These are phyloP conservation scores for Escovopsis sp. DNA, from an alignment of 2,329 filamentous ascomycete genomes.

Conservation along the genomic window DNA sequence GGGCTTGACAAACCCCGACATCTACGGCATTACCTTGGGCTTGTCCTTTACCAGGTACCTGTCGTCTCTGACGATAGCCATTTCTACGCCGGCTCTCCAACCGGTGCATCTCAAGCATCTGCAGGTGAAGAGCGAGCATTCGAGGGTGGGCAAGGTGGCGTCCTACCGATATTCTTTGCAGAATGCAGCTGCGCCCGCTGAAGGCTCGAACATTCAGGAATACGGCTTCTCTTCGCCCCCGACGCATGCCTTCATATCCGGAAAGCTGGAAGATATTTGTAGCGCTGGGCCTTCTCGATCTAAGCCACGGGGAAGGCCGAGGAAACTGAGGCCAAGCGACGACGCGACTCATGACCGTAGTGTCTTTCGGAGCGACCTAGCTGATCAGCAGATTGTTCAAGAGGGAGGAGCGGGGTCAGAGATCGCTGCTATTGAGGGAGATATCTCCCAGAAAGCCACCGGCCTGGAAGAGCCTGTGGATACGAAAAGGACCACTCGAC, in stretches of 20 bases:
- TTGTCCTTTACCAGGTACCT: conserved; percentile 22
- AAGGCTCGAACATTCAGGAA: neutral
- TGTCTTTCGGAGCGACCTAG: neutral
- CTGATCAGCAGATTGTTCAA: neutral
- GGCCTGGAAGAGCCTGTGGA: neutral
- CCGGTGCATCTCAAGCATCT: conserved; percentile 18
- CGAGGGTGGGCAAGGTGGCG: conserved; percentile 20
- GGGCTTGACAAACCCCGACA: conserved; percentile 22
- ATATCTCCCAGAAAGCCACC: neutral
- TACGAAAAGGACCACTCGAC: too few species aligned
- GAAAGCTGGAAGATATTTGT: conserved; percentile 13
- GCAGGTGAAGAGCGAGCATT: conserved; percentile 21
- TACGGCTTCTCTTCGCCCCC: conserved; percentile 5
- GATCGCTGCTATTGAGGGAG: neutral
- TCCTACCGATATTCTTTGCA: conserved; percentile 18
- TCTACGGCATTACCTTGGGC: conserved; percentile 22
- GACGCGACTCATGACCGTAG: too few species aligned
- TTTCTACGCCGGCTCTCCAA: conserved; percentile 18
- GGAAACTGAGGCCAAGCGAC: conserved; percentile 8
- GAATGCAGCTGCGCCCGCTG: neutral
- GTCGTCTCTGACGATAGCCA: conserved; percentile 20
- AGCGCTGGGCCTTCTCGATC: conserved; percentile 10
- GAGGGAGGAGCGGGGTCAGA: neutral
- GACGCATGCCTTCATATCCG: neutral
- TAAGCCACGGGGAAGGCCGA: conserved; percentile 15